A percentile compares a stretch with the other conserved stretches of the same genome.
phyloP scores from a whole-genome alignment of 257 asterid genomes.

The Forsythia viridissima region DNA sequence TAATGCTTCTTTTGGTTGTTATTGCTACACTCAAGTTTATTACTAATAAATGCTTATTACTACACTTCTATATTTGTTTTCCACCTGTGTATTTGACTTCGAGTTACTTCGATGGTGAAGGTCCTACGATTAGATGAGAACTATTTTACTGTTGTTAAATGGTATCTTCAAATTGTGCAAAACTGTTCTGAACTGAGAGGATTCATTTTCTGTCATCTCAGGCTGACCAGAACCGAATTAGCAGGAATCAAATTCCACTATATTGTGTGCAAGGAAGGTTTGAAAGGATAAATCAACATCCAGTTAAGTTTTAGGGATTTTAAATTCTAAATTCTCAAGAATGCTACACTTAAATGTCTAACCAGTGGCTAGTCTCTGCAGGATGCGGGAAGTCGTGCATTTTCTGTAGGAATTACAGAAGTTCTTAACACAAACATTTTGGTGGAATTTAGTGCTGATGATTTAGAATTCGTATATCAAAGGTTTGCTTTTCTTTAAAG shows the following conservation, averaged over 20 bases:
- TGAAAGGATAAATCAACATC: conserved; percentile 95
- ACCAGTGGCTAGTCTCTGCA: conserved; percentile 39
- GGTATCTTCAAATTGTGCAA: background rate
- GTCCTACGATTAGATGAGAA: background rate
- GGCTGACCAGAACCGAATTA: conserved; percentile 92
- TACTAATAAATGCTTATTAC: background rate
- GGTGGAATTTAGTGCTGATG: conserved; percentile 93
- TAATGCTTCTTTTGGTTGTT: background rate
- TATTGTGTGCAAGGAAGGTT: conserved; percentile 90
- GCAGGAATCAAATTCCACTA: conserved; percentile 87
- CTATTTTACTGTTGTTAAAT: background rate
- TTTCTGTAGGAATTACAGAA: conserved; percentile 93
- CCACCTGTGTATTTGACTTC: background rate
- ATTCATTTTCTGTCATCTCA: conserved; percentile 33
- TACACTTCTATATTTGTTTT: no score
- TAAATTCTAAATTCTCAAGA: conserved; percentile 23
- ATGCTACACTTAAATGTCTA: conserved; percentile 23
- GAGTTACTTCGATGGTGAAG: background rate
- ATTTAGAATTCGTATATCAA: conserved; percentile 88
- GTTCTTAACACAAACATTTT: conserved; percentile 84
- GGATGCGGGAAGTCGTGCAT: conserved; percentile 83
- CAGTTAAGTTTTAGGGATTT: conserved; percentile 63
- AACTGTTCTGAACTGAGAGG: background rate
- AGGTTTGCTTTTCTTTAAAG: conserved; percentile 41
- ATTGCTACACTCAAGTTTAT: background rate